phyloP scores from a whole-genome alignment of 495 filamentous ascomycete species.

The Lophiostoma macrostomum region DNA sequence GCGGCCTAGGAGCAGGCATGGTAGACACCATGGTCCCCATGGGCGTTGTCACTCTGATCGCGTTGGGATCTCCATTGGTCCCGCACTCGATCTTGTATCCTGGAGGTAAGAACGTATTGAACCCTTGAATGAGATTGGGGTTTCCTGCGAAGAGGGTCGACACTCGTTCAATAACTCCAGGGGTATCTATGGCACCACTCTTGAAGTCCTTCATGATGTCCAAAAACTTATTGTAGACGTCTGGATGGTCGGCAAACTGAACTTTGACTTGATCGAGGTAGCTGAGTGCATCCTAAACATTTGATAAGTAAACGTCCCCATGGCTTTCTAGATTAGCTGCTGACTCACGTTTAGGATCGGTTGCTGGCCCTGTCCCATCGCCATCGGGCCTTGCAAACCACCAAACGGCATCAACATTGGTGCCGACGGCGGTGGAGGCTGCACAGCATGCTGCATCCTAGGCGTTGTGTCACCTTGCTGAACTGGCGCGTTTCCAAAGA shows the following conservation, averaged over 20 bases:
- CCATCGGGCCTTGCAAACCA: constrained; percentile 31
- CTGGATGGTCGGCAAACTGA: constrained; percentile 92
- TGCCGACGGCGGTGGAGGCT: constrained; percentile 31
- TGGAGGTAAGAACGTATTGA: constrained; percentile 97
- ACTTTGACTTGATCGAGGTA: constrained; percentile 99
- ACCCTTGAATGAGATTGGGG: constrained; percentile 94
- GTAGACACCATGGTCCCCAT: constrained; percentile 70
- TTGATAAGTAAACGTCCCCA: constrained; percentile 24
- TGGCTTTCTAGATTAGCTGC: background rate
- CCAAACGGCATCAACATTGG: constrained; percentile 39
- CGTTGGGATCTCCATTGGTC: constrained; percentile 83
- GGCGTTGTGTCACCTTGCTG: constrained; percentile 52
- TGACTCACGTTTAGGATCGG: constrained; percentile 86
- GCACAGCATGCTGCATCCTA: constrained; percentile 42
- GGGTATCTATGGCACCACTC: constrained; percentile 97
- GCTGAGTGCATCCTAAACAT: constrained; percentile 79
- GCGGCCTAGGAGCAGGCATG: constrained; percentile 52
- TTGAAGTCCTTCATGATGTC: constrained; percentile 99
- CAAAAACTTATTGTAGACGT: constrained; percentile 96
- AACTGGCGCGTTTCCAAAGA: constrained; percentile 66
- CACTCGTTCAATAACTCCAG: constrained; percentile 94
- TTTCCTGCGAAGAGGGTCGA: constrained; percentile 96
- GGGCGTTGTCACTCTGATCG: constrained; percentile 94
- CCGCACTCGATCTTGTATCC: constrained; percentile 98
- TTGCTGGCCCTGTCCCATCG: constrained; percentile 69